Evolutionary conservation across 2,329 filamentous ascomycete species (phyloP).

Genomic region (Scleromitrula shiraiana): DNA sequence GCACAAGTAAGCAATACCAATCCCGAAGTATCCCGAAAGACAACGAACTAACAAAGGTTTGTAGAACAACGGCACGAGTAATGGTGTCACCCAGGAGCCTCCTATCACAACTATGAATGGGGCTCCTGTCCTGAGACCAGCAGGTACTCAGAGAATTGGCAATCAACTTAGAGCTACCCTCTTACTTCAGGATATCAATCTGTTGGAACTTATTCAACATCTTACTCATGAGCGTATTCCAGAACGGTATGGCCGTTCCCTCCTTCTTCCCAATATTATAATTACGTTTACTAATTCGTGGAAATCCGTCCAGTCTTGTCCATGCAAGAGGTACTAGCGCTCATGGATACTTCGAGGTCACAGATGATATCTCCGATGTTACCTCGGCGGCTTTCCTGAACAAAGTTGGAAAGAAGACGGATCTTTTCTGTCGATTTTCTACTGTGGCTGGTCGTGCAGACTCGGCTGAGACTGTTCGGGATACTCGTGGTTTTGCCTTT

Average conservation of each 20-base stretch:
- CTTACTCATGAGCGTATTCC: slow-evolving; percentile 44
- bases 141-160: slow-evolving; percentile 3
- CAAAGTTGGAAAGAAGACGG: slow-evolving; percentile 52
- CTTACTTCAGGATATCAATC: slow-evolving; percentile 55
- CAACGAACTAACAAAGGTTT: background rate
- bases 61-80: too few relatives aligned
- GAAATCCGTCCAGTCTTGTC: slow-evolving; percentile 31
- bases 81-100: background rate
- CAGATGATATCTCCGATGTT: slow-evolving; percentile 47
- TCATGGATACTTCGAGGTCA: slow-evolving; percentile 48
- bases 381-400: slow-evolving; percentile 47
- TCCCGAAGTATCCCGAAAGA: too few relatives aligned
- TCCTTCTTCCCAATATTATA: background rate
- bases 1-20: background rate
- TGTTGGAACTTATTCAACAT: slow-evolving; percentile 52
- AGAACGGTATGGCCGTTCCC: slow-evolving; percentile 28
- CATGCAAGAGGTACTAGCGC: slow-evolving; percentile 49
- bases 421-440: slow-evolving; percentile 50
- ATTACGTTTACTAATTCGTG: background rate
- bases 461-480: slow-evolving; percentile 35
- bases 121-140: background rate
- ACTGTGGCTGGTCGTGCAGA: slow-evolving; percentile 38
- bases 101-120: background rate
- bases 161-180: slow-evolving; percentile 38
- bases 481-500: slow-evolving; percentile 40